Percentiles rank a stretch among this genome's conserved stretches.
These are phyloP conservation scores for Suhomyces maxii DNA, from an alignment of 1,139 yeast species.

Conservation along the genomic window DNA sequence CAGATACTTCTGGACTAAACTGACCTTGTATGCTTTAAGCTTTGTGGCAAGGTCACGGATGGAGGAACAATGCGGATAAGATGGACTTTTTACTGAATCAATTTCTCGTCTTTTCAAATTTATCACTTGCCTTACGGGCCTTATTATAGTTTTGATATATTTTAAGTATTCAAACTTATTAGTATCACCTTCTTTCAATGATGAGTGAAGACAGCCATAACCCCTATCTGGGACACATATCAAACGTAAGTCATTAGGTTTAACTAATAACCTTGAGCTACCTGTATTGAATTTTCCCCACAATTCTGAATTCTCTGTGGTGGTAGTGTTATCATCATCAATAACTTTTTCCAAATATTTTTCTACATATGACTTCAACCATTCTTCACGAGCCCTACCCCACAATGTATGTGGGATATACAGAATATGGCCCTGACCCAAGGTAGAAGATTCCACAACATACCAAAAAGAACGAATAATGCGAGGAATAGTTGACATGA, in stretches of 20 bases:
- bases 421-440: conserved; percentile 37
- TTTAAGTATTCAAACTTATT: conserved; percentile 23
- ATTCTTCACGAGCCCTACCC: conserved; percentile 44
- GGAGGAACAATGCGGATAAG: conserved; percentile 26
- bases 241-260: conserved; percentile 55
- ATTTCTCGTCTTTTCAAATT: conserved; percentile 3
- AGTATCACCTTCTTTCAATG: conserved; percentile 7
- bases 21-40: conserved; percentile 23
- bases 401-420: conserved; percentile 66
- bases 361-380: conserved; percentile 40
- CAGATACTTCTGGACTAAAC: conserved; percentile 17
- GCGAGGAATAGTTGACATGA: conserved; percentile 45
- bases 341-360: conserved; percentile 23
- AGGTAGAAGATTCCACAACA: conserved; percentile 57
- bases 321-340: not conserved
- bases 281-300: conserved; percentile 30
- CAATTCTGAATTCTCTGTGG: too few species aligned
- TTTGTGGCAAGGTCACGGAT: conserved; percentile 27
- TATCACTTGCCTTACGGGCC: conserved; percentile 34
- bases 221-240: conserved; percentile 55
- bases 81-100: not conserved
- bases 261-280: conserved; percentile 53
- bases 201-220: conserved; percentile 1
- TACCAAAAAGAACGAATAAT: conserved; percentile 62
- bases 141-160: conserved; percentile 25